These are phyloP conservation scores for Colletotrichum sojae DNA, from an alignment of 2,329 filamentous ascomycete species.

Conservation along the genomic window DNA sequence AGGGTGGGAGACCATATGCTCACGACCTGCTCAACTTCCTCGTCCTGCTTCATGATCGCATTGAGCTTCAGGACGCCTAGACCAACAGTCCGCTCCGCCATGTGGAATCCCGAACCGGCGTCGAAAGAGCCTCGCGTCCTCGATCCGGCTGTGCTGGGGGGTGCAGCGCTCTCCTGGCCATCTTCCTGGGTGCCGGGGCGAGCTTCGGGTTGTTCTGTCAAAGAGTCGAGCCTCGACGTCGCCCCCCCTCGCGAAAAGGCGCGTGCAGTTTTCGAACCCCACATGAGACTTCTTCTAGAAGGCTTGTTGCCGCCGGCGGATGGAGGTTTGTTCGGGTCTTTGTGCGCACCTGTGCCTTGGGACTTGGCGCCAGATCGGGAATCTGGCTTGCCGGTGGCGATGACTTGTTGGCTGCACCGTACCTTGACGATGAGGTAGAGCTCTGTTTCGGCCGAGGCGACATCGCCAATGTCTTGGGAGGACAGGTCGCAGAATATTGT, in stretches of 20 bases:
- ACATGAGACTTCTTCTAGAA: constrained; percentile 72
- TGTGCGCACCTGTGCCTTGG: constrained; percentile 54
- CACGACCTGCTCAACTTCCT: constrained; percentile 82
- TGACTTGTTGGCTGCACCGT: constrained; percentile 70
- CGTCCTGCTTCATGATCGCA: constrained; percentile 77
- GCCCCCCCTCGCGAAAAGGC: constrained; percentile 67
- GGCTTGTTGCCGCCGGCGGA: constrained; percentile 61
- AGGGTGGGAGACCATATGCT: constrained; percentile 80
- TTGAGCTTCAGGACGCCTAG: constrained; percentile 85
- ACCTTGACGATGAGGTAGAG: constrained; percentile 90
- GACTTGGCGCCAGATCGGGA: constrained; percentile 66
- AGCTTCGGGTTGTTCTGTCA: constrained; percentile 62
- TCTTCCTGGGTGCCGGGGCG: constrained; percentile 55
- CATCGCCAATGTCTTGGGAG: constrained; percentile 78
- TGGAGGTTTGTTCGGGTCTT: constrained; percentile 57
- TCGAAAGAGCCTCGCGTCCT: constrained; percentile 50
- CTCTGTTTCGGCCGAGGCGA: constrained; percentile 75
- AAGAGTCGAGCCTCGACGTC: constrained; percentile 66
- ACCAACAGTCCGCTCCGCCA: constrained; percentile 79
- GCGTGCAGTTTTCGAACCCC: constrained; percentile 68
- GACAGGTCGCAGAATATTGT: constrained; percentile 92
- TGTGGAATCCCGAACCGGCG: constrained; percentile 52
- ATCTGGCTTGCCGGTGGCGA: constrained; percentile 58
- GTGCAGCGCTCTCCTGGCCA: constrained; percentile 59
- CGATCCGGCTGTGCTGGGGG: constrained; percentile 72